A percentile compares a stretch with the other conserved stretches of the same genome.
phyloP scores from a whole-genome alignment of 2,329 filamentous ascomycete species.

The Drechslera avenae region DNA sequence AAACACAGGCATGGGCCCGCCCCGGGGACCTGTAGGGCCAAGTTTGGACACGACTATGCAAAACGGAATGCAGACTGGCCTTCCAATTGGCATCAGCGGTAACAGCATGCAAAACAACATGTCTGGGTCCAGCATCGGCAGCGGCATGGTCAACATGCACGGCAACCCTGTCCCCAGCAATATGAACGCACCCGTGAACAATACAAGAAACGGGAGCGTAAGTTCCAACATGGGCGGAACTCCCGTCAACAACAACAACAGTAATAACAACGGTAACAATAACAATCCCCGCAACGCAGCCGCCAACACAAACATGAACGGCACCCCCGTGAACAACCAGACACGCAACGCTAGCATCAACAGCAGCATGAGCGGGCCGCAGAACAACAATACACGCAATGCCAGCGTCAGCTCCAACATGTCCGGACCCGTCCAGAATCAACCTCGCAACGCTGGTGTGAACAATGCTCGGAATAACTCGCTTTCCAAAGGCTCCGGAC shows the following conservation, averaged over 20 bases:
- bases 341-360: no score
- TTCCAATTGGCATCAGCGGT: conserved; percentile 10
- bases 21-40: conserved; percentile 24
- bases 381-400: no score
- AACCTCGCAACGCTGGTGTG: no score
- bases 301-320: no score
- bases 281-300: not conserved
- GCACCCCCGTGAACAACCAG: no score
- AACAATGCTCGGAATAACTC: no score
- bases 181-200: conserved; percentile 15
- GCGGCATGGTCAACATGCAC: conserved; percentile 15
- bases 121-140: no score
- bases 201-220: conserved; percentile 11
- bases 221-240: conserved; percentile 16
- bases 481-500: no score
- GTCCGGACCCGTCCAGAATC: no score
- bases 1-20: conserved; percentile 27
- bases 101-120: conserved; percentile 18
- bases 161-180: conserved; percentile 10
- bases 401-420: no score
- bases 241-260: conserved; percentile 1
- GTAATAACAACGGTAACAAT: no score
- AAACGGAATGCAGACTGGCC: conserved; percentile 17
- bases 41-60: conserved; percentile 30
- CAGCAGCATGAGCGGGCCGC: no score